Conservation (phyloP, 202 grass and related monocot genomes). For the Eragrostis tef region DNA sequence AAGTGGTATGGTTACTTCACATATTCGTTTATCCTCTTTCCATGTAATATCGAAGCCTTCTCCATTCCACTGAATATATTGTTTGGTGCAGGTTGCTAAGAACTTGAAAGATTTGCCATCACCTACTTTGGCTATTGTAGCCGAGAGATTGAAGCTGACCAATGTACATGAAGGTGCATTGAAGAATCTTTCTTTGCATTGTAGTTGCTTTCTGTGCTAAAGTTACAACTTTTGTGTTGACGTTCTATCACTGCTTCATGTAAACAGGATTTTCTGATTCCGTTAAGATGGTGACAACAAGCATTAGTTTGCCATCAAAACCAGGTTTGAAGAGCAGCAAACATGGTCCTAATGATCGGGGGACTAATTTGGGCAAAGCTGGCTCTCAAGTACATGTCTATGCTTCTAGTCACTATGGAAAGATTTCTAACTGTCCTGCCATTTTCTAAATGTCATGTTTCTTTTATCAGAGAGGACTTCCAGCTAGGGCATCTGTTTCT, state of each 20-base stretch:
- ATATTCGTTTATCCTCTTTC: not conserved
- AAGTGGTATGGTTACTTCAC: constrained; percentile 61
- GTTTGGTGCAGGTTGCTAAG: constrained; percentile 61
- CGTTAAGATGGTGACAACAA: constrained; percentile 63
- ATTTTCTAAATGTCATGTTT: constrained; percentile 38
- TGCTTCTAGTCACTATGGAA: constrained; percentile 34
- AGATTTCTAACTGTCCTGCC: constrained; percentile 33
- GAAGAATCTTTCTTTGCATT: constrained; percentile 33
- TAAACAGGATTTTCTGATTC: constrained; percentile 73
- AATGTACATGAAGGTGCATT: constrained; percentile 70
- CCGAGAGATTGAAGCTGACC: constrained; percentile 82
- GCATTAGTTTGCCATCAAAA: constrained; percentile 69
- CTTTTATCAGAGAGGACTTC: constrained; percentile 70
- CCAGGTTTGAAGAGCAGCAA: constrained; percentile 69
- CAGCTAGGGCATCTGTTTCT: constrained; percentile 66
- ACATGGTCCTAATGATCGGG: constrained; percentile 68
- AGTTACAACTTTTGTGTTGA: constrained; percentile 20
- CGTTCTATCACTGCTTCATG: constrained; percentile 23
- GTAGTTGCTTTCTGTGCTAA: constrained; percentile 22
- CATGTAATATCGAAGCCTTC: not conserved
- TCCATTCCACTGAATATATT: constrained; percentile 23
- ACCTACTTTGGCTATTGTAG: constrained; percentile 79
- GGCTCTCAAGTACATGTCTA: constrained; percentile 57
- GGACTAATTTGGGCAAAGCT: constrained; percentile 67
- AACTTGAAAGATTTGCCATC: constrained; percentile 91